Conservation (phyloP, 2,329 filamentous ascomycete species). For the Phaeosphaeriaceae sp. region DNA sequence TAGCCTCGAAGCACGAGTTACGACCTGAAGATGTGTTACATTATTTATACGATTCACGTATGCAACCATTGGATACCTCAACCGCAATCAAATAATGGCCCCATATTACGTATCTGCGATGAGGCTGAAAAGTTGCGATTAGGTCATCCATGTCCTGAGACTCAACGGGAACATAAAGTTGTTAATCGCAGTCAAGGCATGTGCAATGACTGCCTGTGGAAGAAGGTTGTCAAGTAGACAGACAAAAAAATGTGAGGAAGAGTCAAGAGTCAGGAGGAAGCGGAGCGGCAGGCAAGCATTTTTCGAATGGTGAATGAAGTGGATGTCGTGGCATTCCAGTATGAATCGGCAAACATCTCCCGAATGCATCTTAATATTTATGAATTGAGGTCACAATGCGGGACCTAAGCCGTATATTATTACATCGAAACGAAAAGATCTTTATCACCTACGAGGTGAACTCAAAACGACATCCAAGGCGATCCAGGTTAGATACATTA, state of each 20-base stretch:
- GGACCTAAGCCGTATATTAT: no score
- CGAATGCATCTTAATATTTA: no score
- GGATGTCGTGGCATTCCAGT: no score
- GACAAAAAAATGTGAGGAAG: background rate
- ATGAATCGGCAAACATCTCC: no score
- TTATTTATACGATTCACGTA: slow-evolving; percentile 39
- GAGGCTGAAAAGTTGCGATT: slow-evolving; percentile 35
- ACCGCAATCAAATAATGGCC: slow-evolving; percentile 33
- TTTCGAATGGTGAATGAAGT: no score
- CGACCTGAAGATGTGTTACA: slow-evolving; percentile 36
- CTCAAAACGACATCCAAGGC: no score
- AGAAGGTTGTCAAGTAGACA: slow-evolving; percentile 22
- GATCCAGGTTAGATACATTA: no score
- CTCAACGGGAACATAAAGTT: slow-evolving; percentile 37
- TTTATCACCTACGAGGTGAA: no score
- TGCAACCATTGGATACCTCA: slow-evolving; percentile 44
- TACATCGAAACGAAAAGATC: no score
- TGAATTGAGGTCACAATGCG: no score
- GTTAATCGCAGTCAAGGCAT: slow-evolving; percentile 40
- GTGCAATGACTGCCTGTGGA: slow-evolving; percentile 41
- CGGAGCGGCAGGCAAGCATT: background rate
- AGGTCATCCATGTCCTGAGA: slow-evolving; percentile 33
- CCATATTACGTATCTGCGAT: slow-evolving; percentile 36
- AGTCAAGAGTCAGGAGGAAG: background rate
- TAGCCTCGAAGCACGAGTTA: background rate